These are phyloP conservation scores for Phoenix dactylifera DNA, from an alignment of 176 grass and related monocot species.

Conservation along the genomic window DNA sequence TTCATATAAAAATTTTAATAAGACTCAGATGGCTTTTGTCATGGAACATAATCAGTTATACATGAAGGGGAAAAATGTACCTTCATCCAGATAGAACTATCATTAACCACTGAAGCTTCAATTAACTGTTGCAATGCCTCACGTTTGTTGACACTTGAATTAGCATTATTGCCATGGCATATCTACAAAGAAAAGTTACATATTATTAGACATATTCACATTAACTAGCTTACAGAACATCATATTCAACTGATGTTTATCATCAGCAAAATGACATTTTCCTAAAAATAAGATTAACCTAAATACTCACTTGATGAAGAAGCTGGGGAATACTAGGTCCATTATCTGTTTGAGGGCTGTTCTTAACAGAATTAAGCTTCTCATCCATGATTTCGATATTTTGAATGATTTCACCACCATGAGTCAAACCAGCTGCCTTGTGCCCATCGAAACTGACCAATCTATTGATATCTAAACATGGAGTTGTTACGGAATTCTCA, in stretches of 20 bases:
- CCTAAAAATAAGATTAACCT: conserved; percentile 10
- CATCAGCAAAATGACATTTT: no score
- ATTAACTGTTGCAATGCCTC: conserved; percentile 78
- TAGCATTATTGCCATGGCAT: conserved; percentile 55
- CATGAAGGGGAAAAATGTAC: conserved; percentile 19
- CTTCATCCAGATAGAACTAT: conserved; percentile 86
- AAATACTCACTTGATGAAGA: conserved; percentile 63
- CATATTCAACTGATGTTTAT: no score
- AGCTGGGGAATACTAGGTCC: conserved; percentile 80
- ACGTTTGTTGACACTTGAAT: conserved; percentile 50
- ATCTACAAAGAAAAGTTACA: conserved; percentile 36
- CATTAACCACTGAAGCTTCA: conserved; percentile 60
- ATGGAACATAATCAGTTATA: no score
- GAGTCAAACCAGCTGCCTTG: conserved; percentile 37
- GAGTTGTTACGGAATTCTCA: conserved; percentile 53
- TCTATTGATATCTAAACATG: conserved; percentile 53
- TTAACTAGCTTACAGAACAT: no score
- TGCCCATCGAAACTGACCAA: conserved; percentile 41
- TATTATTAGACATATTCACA: no score
- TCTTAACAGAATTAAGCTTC: conserved; percentile 47
- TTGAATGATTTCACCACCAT: conserved; percentile 30
- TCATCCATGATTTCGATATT: conserved; percentile 15
- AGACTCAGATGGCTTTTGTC: no score
- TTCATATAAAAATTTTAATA: no score
- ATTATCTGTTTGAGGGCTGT: conserved; percentile 37